Evolutionary conservation across 73 alveolate species (phyloP), one percentile per base, ranked within the genome.

Genomic region (Paraurostyla sp.): DNA sequence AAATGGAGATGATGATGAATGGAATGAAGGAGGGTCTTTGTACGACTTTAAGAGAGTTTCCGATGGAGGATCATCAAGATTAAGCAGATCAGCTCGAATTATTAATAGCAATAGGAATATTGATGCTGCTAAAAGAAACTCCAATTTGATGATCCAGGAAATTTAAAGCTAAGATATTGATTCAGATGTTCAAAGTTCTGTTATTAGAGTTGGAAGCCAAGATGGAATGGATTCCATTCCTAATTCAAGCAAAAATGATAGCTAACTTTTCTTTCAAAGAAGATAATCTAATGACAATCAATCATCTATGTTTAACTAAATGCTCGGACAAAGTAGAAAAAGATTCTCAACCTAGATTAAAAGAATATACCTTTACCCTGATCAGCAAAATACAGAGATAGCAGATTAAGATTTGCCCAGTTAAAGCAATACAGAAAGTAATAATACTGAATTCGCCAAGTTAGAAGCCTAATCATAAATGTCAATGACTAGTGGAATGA

Each of bases 1-100:
- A 22, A 58, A 40, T 65, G 82, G 41, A 15, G 82, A 38, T 15
- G 58, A 40, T 1, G 41, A 58, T 22, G 1, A 65, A 2, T 65
- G 82, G 82, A 65, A 65, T 38, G 82, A 65, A 65, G n/a, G n/a
- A n/a, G n/a, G n/a, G n/a, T 65, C 82, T 38, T 35, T 40, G 9
- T 65, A 65, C 41, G 82, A 65, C 23, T 4, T 38, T 38, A 65
- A n/a, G n/a, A n/a, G n/a, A n/a, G n/a, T 58, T 11, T 65, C 82
- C 1, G 58, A 65, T 13, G 82, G 82, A 6, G 82, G 82, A 18
- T 65, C 82, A 18, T 65, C 82, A 6, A 65, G 82, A 65, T 38
- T 58, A 13, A 58, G 60, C 1, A 65, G 82, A 40, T 65, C 82
- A 18, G 82, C 60, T 36, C 35, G 42, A 65, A 32, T 65, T 15